Percentiles rank a stretch among this genome's conserved stretches.
These are phyloP conservation scores for Colletotrichum spaethianum DNA, from an alignment of 2,329 filamentous ascomycete species.

Conservation along the genomic window DNA sequence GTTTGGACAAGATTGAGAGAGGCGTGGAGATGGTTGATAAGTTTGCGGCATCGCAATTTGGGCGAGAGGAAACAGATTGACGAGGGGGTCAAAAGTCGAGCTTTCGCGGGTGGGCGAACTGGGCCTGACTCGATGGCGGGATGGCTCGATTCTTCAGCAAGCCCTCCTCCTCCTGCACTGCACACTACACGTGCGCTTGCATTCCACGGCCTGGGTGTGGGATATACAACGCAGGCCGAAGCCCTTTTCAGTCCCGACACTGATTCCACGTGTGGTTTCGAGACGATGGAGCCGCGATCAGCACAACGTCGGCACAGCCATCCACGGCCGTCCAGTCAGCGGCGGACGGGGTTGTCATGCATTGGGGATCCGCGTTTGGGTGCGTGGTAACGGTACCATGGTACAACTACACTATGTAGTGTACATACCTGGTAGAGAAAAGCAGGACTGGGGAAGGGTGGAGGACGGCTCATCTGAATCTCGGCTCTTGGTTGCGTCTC, in stretches of 20 bases:
- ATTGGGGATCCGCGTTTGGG: too few relatives aligned
- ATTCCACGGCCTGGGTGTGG: too few relatives aligned
- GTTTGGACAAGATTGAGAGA: too few relatives aligned
- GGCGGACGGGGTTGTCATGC: not conserved
- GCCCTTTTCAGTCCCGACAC: not conserved
- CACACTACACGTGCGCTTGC: too few relatives aligned
- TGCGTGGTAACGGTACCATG: too few relatives aligned
- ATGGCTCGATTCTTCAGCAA: not conserved
- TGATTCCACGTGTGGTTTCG: not conserved
- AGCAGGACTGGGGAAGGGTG: not conserved
- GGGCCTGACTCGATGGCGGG: not conserved
- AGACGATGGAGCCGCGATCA: not conserved
- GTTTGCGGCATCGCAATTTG: not conserved
- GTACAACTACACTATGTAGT: not conserved
- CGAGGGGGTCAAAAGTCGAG: too few relatives aligned
- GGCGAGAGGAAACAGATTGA: not conserved
- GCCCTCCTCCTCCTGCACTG: too few relatives aligned
- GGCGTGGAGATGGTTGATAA: not conserved
- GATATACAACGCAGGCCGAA: too few relatives aligned
- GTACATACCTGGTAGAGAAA: not conserved
- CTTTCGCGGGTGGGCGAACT: too few relatives aligned
- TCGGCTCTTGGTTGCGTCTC: constrained; percentile 17
- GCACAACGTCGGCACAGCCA: constrained; percentile 1
- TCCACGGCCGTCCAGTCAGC: not conserved
- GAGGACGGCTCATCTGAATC: constrained; percentile 1